These are phyloP conservation scores for Metroxylon sagu DNA, from an alignment of 176 grass and related monocot genomes.

Conservation along the genomic window DNA sequence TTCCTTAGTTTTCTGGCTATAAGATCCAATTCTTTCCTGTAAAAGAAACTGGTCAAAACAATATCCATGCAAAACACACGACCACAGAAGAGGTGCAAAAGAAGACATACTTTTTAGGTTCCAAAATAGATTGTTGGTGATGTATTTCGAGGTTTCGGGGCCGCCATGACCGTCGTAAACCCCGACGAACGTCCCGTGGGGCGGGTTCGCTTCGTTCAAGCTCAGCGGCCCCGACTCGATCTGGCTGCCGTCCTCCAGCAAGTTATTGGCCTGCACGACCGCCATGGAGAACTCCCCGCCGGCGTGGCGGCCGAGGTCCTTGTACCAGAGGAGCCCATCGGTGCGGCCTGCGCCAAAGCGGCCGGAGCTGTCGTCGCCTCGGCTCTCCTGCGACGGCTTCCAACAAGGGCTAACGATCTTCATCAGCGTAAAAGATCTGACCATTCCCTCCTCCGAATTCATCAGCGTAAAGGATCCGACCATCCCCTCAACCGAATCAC, in stretches of 20 bases:
- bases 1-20: no score
- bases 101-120: constrained; percentile 49
- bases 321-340: constrained; percentile 72
- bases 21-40: no score
- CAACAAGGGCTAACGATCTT: constrained; percentile 42
- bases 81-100: background rate
- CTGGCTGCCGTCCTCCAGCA: constrained; percentile 69
- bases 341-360: constrained; percentile 9
- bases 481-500: background rate
- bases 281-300: constrained; percentile 78
- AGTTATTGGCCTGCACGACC: constrained; percentile 62
- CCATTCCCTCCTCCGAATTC: background rate
- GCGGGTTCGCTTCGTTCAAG: constrained; percentile 3
- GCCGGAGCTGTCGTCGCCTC: background rate
- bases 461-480: constrained; percentile 13
- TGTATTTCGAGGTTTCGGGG: constrained; percentile 47
- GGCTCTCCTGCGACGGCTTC: constrained; percentile 24
- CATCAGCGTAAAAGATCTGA: constrained; percentile 19
- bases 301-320: constrained; percentile 48
- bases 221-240: constrained; percentile 51
- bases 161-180: constrained; percentile 76
- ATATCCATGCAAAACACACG: background rate
- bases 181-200: constrained; percentile 51
- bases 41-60: background rate
- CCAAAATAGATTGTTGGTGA: constrained; percentile 39